phyloP scores from a whole-genome alignment of 2,329 filamentous ascomycete species.

The Xylariales sp. region DNA sequence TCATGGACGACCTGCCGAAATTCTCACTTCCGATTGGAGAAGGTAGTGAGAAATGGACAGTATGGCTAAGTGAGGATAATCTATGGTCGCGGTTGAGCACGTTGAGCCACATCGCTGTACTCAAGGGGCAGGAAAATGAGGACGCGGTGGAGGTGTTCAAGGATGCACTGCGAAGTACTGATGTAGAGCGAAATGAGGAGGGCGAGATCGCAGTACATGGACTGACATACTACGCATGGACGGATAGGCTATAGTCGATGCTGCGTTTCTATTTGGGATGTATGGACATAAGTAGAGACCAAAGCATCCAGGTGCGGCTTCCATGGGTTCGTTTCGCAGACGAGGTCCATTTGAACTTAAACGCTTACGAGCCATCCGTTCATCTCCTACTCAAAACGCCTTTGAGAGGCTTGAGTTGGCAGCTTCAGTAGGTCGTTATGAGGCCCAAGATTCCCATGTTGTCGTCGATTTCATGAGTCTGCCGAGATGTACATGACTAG shows the following conservation, averaged over 20 bases:
- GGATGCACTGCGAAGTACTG: constrained; percentile 45
- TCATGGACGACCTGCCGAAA: constrained; percentile 33
- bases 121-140: constrained; percentile 46
- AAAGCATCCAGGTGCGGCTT: too few species aligned
- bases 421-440: too few species aligned
- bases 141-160: constrained; percentile 47
- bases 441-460: too few species aligned
- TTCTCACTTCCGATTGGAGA: constrained; percentile 61
- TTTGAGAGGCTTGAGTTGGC: too few species aligned
- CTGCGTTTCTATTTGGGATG: too few species aligned
- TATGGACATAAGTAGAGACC: too few species aligned
- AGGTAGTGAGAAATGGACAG: constrained; percentile 50
- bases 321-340: too few species aligned
- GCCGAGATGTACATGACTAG: constrained; percentile 68
- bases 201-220: constrained; percentile 63
- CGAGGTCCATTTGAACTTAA: too few species aligned
- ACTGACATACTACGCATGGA: constrained; percentile 60
- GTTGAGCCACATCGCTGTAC: constrained; percentile 61
- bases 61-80: constrained; percentile 52
- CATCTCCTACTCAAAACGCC: too few species aligned
- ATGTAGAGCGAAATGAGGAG: constrained; percentile 54
- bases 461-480: constrained; percentile 45
- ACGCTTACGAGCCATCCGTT: too few species aligned
- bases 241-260: constrained; percentile 30
- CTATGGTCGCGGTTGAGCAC: constrained; percentile 63